phyloP scores from a whole-genome alignment of 441 rosid genomes.

The Adansonia madagascariensis region DNA sequence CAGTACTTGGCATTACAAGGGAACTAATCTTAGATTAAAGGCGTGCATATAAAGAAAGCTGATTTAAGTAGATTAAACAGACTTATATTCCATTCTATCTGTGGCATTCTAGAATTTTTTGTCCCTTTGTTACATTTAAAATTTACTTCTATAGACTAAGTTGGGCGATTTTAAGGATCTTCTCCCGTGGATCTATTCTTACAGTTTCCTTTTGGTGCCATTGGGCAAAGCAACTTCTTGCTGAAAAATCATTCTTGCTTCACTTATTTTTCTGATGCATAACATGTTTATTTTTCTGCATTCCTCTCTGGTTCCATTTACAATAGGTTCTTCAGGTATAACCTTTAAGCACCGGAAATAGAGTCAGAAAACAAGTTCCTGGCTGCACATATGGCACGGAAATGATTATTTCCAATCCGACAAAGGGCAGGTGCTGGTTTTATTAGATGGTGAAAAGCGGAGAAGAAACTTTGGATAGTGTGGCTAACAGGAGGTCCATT shows the following conservation, averaged over 20 bases:
- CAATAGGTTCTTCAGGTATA: neutral
- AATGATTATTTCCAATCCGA: neutral
- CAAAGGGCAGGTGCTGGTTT: neutral
- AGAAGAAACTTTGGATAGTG: slow-evolving; percentile 18
- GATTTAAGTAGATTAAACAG: neutral
- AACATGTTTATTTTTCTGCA: slow-evolving; percentile 11
- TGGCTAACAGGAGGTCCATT: slow-evolving; percentile 12
- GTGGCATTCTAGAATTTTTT: neutral
- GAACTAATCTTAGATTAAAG: neutral
- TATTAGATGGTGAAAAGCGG: slow-evolving; percentile 11
- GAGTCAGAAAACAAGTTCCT: neutral
- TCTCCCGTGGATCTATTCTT: neutral
- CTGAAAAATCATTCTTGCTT: slow-evolving; percentile 9
- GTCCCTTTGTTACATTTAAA: neutral
- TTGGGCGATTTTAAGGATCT: neutral
- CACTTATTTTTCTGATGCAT: neutral
- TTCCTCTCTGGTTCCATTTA: neutral
- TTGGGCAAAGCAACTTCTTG: neutral
- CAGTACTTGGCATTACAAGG: slow-evolving; percentile 1
- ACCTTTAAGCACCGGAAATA: neutral
- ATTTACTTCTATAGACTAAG: neutral
- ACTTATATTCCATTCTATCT: neutral
- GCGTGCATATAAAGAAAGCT: neutral
- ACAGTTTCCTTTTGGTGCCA: slow-evolving; percentile 3
- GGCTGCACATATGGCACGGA: neutral